Evolutionary conservation across 768 basidiomycete species (phyloP).

Genomic region (Favolaschia claudopus): DNA sequence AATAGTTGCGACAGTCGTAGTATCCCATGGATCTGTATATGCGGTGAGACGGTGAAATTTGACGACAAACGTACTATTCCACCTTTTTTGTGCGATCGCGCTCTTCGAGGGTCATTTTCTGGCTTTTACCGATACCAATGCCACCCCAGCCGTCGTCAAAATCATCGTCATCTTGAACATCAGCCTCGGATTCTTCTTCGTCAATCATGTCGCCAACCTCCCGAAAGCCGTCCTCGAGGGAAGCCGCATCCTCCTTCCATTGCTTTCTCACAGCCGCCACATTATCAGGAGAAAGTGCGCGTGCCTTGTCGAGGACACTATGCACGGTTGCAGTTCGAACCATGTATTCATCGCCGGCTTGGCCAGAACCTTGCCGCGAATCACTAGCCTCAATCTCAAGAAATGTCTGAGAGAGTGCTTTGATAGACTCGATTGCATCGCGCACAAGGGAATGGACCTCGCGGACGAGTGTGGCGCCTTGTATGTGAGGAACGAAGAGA

Average conservation of each 20-base stretch:
- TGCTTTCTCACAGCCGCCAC: conserved; percentile 60
- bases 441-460: conserved; percentile 50
- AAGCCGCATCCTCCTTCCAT: conserved; percentile 59
- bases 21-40: conserved; percentile 61
- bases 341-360: conserved; percentile 57
- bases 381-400: conserved; percentile 40
- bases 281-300: conserved; percentile 63
- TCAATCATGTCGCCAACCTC: conserved; percentile 67
- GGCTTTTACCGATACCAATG: conserved; percentile 57
- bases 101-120: conserved; percentile 57
- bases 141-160: conserved; percentile 72
- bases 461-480: conserved; percentile 56
- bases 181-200: conserved; percentile 38
- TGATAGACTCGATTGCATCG: conserved; percentile 53
- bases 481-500: conserved; percentile 46
- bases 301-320: conserved; percentile 61
- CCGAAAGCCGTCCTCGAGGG: conserved; percentile 65
- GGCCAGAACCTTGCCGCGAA: conserved; percentile 27
- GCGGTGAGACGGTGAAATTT: neutral
- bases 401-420: conserved; percentile 53
- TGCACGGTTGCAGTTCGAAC: conserved; percentile 67
- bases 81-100: conserved; percentile 69
- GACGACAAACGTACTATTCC: conserved; percentile 10
- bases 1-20: conserved; percentile 66
- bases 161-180: conserved; percentile 37